Percentiles rank a stretch among this genome's conserved stretches.
These are phyloP conservation scores for Marvania coccoides DNA, from an alignment of 139 green algal species.

Conservation along the genomic window DNA sequence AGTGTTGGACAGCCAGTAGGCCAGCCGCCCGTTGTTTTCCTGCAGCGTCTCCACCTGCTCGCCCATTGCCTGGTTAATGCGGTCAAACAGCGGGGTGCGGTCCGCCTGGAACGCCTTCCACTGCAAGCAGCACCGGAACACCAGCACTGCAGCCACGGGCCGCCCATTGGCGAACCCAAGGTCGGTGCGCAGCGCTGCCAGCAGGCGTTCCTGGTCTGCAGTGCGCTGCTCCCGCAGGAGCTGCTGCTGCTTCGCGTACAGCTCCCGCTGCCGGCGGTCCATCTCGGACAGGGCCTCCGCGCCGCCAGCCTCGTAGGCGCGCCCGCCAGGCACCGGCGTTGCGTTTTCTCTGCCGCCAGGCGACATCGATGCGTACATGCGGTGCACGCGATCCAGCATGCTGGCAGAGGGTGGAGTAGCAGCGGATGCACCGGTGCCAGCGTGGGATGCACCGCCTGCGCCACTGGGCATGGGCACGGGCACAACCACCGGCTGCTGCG, in stretches of 20 bases:
- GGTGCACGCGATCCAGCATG: constrained; percentile 39
- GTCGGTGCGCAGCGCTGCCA: constrained; percentile 32
- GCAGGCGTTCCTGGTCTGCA: constrained; percentile 80
- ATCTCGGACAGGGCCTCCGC: constrained; percentile 46
- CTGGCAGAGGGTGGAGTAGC: constrained; percentile 9
- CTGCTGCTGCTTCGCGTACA: constrained; percentile 78
- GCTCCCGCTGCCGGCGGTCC: constrained; percentile 67
- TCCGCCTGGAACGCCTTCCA: constrained; percentile 88
- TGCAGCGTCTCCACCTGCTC: constrained; percentile 75
- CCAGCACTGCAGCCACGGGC: constrained; percentile 78
- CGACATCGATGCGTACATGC: constrained; percentile 22
- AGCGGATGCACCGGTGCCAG: background rate
- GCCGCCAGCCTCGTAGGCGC: background rate
- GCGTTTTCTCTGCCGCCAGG: constrained; percentile 1
- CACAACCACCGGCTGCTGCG: background rate
- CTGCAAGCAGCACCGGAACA: constrained; percentile 87
- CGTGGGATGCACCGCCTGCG: background rate
- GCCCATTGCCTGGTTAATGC: constrained; percentile 87
- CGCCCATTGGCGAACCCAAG: constrained; percentile 77
- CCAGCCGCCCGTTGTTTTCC: constrained; percentile 80
- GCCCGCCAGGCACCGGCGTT: background rate
- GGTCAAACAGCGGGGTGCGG: constrained; percentile 91
- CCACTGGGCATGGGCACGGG: background rate
- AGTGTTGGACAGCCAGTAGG: constrained; percentile 96
- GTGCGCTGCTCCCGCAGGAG: constrained; percentile 73